Conservation (phyloP, 768 basidiomycete species). For the Pleurotus djamor region DNA sequence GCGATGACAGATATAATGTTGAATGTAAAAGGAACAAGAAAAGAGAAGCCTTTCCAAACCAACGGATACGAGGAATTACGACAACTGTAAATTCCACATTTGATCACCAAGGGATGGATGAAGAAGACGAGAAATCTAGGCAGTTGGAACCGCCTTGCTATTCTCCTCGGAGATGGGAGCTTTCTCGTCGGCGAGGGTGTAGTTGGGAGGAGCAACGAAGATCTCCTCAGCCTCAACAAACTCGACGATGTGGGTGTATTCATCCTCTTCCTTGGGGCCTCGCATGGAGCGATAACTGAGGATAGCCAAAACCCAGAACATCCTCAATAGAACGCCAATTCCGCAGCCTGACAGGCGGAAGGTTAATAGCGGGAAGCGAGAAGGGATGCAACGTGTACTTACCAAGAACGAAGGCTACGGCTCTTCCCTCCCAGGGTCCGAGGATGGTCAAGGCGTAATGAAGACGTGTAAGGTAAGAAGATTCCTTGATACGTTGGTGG, state of each 20-base stretch:
- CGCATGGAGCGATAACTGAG: conserved; percentile 56
- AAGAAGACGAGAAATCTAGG: background rate
- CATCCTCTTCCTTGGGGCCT: conserved; percentile 37
- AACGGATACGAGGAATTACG: no score
- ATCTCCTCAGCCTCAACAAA: conserved; percentile 49
- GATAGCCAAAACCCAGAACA: conserved; percentile 73
- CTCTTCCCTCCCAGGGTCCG: conserved; percentile 81
- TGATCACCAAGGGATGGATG: no score
- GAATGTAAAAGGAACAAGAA: no score
- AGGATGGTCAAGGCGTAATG: conserved; percentile 65
- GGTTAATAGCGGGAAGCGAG: background rate
- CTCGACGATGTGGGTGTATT: conserved; percentile 37
- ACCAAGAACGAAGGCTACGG: conserved; percentile 84
- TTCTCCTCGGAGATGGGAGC: conserved; percentile 14
- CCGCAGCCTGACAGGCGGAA: conserved; percentile 59
- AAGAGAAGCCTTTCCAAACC: no score
- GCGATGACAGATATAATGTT: no score
- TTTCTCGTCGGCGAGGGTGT: conserved; percentile 55
- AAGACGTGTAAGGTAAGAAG: conserved; percentile 57
- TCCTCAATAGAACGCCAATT: conserved; percentile 77
- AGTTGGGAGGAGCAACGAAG: conserved; percentile 53
- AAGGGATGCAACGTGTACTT: conserved; percentile 21
- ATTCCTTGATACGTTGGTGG: conserved; percentile 23
- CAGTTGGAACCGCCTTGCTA: background rate
- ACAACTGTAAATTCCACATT: no score